Evolutionary conservation across 805 yeast genomes (phyloP).

Genomic region (Candida coleopterorum): DNA sequence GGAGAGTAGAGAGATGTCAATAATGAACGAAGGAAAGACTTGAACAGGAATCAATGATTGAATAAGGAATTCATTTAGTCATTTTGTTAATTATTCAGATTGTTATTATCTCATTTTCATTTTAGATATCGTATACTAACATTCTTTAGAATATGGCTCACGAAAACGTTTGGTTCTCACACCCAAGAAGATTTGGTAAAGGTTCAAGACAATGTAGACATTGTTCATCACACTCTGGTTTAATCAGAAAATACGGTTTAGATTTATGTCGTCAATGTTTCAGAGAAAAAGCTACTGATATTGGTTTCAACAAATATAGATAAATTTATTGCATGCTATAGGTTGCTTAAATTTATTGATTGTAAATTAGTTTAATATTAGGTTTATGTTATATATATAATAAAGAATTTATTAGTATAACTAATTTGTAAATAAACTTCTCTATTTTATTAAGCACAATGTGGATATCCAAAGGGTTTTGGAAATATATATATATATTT

Average conservation of each 20-base stretch:
- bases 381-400: constrained; percentile 3
- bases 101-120: too few relatives aligned
- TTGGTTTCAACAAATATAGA: constrained; percentile 99
- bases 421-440: too few relatives aligned
- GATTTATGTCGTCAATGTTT: constrained; percentile 99
- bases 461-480: too few relatives aligned
- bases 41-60: too few relatives aligned
- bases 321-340: constrained; percentile 47
- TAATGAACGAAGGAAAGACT: too few relatives aligned
- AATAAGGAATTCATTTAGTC: too few relatives aligned
- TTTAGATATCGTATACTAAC: too few relatives aligned
- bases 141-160: constrained; percentile 82
- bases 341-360: constrained; percentile 46
- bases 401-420: neutral
- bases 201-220: constrained; percentile 99
- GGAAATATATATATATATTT: too few relatives aligned
- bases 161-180: constrained; percentile 99
- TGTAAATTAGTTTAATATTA: constrained; percentile 5
- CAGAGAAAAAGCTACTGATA: constrained; percentile 99
- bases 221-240: constrained; percentile 98
- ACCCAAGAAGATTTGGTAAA: constrained; percentile 99
- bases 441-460: too few relatives aligned
- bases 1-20: neutral
- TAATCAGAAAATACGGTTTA: constrained; percentile 99
- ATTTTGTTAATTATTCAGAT: too few relatives aligned